phyloP scores from a whole-genome alignment of 179 eudicot species.

The Pouteria campechiana region DNA sequence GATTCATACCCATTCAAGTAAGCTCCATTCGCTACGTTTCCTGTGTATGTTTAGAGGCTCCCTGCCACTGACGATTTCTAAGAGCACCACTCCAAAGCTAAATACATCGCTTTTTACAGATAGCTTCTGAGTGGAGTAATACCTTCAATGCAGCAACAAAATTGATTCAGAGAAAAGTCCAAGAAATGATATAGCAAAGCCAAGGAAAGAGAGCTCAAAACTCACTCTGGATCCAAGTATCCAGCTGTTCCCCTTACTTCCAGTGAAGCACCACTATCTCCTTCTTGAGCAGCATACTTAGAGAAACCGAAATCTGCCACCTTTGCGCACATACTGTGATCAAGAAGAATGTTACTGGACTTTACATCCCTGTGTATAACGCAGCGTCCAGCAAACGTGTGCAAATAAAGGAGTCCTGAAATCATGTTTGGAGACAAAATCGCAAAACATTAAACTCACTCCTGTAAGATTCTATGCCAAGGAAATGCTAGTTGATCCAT shows the following conservation, averaged over 20 bases:
- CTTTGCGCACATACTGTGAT: slow-evolving; percentile 49
- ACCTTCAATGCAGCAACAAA: slow-evolving; percentile 15
- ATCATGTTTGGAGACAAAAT: no score
- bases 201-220: background rate
- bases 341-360: slow-evolving; percentile 54
- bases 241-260: slow-evolving; percentile 61
- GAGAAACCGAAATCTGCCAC: slow-evolving; percentile 57
- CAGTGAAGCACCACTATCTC: slow-evolving; percentile 40
- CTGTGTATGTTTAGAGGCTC: slow-evolving; percentile 47
- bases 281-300: slow-evolving; percentile 57
- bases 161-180: no score
- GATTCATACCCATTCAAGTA: slow-evolving; percentile 60
- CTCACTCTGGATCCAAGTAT: slow-evolving; percentile 59
- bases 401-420: slow-evolving; percentile 41
- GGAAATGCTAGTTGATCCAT: no score
- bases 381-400: slow-evolving; percentile 35
- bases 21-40: slow-evolving; percentile 44
- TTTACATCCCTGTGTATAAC: slow-evolving; percentile 50
- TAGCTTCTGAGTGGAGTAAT: slow-evolving; percentile 46
- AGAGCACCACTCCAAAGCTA: slow-evolving; percentile 47
- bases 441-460: no score
- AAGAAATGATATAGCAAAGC: background rate
- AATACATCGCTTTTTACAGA: slow-evolving; percentile 51
- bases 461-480: no score
- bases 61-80: slow-evolving; percentile 45